phyloP scores from a whole-genome alignment of 2,329 filamentous ascomycete species.

The Cadophora malorum region DNA sequence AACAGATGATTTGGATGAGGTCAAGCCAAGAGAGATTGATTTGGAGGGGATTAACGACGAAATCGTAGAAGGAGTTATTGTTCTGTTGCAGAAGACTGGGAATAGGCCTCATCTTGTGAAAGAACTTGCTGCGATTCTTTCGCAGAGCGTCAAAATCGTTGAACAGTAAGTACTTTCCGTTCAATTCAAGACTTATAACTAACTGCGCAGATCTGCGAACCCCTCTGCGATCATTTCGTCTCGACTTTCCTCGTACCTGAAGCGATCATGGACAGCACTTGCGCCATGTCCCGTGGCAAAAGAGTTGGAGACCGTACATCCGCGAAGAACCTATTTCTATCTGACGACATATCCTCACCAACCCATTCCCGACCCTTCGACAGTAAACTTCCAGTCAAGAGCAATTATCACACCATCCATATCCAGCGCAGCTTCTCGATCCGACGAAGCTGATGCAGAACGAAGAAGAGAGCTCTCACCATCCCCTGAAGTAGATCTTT shows the following conservation, averaged over 20 bases:
- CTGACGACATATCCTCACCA: constrained; percentile 87
- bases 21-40: constrained; percentile 66
- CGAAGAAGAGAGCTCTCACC: constrained; percentile 76
- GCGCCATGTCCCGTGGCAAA: constrained; percentile 89
- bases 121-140: constrained; percentile 83
- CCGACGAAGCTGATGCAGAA: constrained; percentile 75
- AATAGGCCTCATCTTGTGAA: constrained; percentile 96
- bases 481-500: constrained; percentile 92
- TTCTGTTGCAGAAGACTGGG: constrained; percentile 85
- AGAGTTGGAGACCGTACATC: constrained; percentile 89
- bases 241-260: constrained; percentile 85
- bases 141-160: constrained; percentile 78
- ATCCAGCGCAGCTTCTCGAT: constrained; percentile 70
- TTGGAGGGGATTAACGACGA: constrained; percentile 89
- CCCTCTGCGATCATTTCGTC: constrained; percentile 95
- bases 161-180: constrained; percentile 75
- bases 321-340: constrained; percentile 95
- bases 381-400: constrained; percentile 56
- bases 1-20: constrained; percentile 48
- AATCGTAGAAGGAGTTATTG: constrained; percentile 89
- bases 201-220: constrained; percentile 79
- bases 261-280: constrained; percentile 80
- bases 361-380: constrained; percentile 72
- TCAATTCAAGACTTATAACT: constrained; percentile 35
- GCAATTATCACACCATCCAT: constrained; percentile 83